phyloP scores from a whole-genome alignment of 768 basidiomycete genomes.

The Auriscalpium orientale region DNA sequence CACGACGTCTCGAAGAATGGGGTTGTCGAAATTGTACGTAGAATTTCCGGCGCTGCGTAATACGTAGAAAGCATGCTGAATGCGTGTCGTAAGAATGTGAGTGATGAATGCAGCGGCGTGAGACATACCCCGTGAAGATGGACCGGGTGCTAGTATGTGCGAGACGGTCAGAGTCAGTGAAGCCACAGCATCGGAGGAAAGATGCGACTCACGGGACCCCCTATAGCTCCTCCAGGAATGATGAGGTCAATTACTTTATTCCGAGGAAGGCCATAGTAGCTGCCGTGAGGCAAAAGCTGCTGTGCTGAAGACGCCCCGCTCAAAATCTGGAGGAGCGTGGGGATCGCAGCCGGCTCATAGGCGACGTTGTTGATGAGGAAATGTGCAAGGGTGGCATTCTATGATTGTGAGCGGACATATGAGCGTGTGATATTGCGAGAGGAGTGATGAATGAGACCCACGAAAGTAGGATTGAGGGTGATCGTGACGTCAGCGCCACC shows the following conservation, averaged over 20 bases:
- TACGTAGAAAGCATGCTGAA: slow-evolving; percentile 3
- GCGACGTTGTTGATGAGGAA: slow-evolving; percentile 8
- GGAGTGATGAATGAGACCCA: background rate
- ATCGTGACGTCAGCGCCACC: slow-evolving; percentile 3
- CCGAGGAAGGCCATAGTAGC: slow-evolving; percentile 35
- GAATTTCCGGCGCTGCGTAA: slow-evolving; percentile 8
- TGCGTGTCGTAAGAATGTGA: background rate
- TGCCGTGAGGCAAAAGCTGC: slow-evolving; percentile 30
- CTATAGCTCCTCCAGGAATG: slow-evolving; percentile 31
- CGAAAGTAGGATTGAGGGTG: background rate
- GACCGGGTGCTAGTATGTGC: slow-evolving; percentile 29
- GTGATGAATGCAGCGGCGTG: background rate
- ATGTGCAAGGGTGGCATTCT: background rate
- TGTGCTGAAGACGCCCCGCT: slow-evolving; percentile 30
- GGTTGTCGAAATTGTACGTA: slow-evolving; percentile 4
- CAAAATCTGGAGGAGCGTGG: slow-evolving; percentile 40
- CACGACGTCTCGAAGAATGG: slow-evolving; percentile 31
- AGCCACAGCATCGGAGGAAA: background rate
- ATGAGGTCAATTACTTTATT: slow-evolving; percentile 42
- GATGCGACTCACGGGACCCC: slow-evolving; percentile 25
- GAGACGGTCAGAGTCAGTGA: background rate
- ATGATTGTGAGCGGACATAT: no score
- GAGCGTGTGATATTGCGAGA: background rate
- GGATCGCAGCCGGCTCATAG: slow-evolving; percentile 26
- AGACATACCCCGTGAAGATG: slow-evolving; percentile 36